phyloP scores from a whole-genome alignment of 345 rosid genomes.

The Odontarrhena argentea region DNA sequence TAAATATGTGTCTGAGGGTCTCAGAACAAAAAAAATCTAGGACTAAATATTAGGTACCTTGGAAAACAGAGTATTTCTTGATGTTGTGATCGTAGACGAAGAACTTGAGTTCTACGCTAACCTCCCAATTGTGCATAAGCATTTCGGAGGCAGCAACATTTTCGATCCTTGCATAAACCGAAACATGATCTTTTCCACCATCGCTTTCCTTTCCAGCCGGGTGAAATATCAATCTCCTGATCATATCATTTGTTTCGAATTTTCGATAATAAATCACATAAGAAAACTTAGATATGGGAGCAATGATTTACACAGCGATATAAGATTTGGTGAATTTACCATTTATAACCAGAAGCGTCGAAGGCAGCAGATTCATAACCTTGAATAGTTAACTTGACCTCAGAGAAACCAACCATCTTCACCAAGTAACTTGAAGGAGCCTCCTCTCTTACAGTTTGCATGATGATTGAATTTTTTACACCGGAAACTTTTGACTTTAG shows the following conservation, averaged over 20 bases:
- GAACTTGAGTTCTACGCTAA: conserved; percentile 24
- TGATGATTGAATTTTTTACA: neutral
- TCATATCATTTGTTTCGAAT: neutral
- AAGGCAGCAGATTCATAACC: conserved; percentile 20
- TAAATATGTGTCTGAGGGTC: too few relatives aligned
- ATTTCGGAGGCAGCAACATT: conserved; percentile 5
- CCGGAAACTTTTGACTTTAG: neutral
- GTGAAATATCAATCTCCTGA: conserved; percentile 19
- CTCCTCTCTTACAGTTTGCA: conserved; percentile 15
- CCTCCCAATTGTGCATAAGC: conserved; percentile 26
- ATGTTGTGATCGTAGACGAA: conserved; percentile 10
- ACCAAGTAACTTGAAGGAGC: conserved; percentile 28
- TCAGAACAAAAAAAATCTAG: too few relatives aligned
- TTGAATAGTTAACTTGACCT: conserved; percentile 6
- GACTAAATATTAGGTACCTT: neutral
- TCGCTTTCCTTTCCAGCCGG: conserved; percentile 15
- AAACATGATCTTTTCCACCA: conserved; percentile 18
- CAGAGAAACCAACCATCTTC: conserved; percentile 18
- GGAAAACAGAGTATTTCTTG: conserved; percentile 3
- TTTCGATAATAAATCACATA: neutral
- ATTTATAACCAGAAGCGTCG: conserved; percentile 9
- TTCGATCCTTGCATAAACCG: conserved; percentile 8
- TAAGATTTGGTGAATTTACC: neutral
- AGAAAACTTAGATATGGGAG: neutral
- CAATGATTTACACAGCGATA: neutral